Base-by-base conservation (phyloP, 1,139 yeast species). In the Pichia sp. region DNA sequence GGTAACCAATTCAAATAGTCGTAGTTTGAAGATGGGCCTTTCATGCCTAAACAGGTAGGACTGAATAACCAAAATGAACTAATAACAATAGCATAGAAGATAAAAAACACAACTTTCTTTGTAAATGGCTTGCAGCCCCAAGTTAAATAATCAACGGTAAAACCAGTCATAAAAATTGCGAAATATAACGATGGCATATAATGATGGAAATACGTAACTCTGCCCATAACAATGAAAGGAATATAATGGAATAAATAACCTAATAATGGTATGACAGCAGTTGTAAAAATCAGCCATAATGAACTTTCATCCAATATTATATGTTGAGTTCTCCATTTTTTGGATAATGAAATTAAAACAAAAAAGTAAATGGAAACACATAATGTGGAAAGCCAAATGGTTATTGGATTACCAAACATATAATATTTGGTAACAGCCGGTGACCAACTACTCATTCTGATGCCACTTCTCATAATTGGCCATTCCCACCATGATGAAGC, bases 41-140 rank as follows among this genome's bases (percentile, higher is more conserved):
- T 80, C 94, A 94, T 82, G 56, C 99, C 98, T 57, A 85, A 80
- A 24, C 95, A 79, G 39, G 90, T 68, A 55, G 85, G 85, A 54
- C 90, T 73, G 68, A 86, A 89, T 61, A 76, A 70, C 71, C 79
- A 73, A 75, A 89, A 92, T 42, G 82, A 70, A 27, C 77, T 81
- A 46, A 76, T 68, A 31, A 84, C 80, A 42, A 69, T 60, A 4
- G 70, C 70, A 56, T 75, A 80, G 52, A 79, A 69, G 5, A 62
- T 53, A 25, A 61, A 57, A 50, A 69, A 76, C 44, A 69, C 52
- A 26, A 55, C 47, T 42, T 54, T 52, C 52, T 37, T 52, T 3
- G 43, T 10, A 20, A 42, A 8, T 24, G 38, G 31, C 2, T 41
- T 28, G 6, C 25, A 22, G 9, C 46, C 35, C 5, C 12, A 26